These are phyloP conservation scores for Lyophyllum semitale DNA, from an alignment of 768 basidiomycete species.

Conservation along the genomic window DNA sequence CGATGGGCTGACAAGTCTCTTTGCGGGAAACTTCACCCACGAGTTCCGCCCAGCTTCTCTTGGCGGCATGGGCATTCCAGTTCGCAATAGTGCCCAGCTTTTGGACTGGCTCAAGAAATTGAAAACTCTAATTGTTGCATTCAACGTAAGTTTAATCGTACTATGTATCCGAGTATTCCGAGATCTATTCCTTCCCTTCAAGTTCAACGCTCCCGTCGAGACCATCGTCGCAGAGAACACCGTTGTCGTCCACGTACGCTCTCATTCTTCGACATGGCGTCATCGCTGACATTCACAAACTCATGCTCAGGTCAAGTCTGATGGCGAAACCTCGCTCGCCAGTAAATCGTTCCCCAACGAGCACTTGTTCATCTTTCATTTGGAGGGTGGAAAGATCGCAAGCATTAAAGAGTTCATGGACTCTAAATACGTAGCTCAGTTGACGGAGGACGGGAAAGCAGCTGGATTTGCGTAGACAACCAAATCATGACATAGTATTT, in stretches of 20 bases:
- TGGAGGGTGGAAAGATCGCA: constrained; percentile 10
- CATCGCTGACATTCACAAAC: not conserved
- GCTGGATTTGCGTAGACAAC: constrained; percentile 1
- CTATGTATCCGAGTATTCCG: not conserved
- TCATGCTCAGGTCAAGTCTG: not conserved
- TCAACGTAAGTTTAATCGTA: constrained; percentile 2
- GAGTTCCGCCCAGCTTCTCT: constrained; percentile 8
- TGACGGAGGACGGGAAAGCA: constrained; percentile 4
- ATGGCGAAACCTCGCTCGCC: not conserved
- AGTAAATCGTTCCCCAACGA: constrained; percentile 9
- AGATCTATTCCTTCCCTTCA: not conserved
- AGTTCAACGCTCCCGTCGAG: constrained; percentile 5
- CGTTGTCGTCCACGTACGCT: constrained; percentile 10
- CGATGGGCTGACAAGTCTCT: not conserved
- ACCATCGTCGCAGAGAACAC: constrained; percentile 4
- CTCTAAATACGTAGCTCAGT: constrained; percentile 7
- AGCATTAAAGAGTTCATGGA: constrained; percentile 13
- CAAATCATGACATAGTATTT: not conserved
- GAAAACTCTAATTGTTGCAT: not conserved
- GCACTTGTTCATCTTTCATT: constrained; percentile 13
- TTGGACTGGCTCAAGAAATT: constrained; percentile 7
- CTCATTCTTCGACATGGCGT: not conserved
- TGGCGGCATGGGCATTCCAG: constrained; percentile 5
- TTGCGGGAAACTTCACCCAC: constrained; percentile 9
- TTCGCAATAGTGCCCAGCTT: not conserved